Evolutionary conservation across 768 basidiomycete species (phyloP), one percentile per base, ranked within the genome.

Genomic region (Boletus reticulatus): DNA sequence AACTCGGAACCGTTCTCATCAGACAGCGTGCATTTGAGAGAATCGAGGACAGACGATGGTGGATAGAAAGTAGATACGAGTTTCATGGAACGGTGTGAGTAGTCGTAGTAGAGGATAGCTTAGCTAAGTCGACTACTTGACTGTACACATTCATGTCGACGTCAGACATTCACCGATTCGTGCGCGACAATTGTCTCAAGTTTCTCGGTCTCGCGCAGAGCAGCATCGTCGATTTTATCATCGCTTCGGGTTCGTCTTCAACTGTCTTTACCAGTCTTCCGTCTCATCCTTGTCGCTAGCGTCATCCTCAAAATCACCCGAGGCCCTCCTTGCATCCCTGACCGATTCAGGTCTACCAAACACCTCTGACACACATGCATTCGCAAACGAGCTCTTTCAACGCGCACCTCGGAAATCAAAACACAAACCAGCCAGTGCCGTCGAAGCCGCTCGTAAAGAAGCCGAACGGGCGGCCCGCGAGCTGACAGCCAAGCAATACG

Each of bases 201-300:
- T 81, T 94, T 62, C 88, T 95, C 63, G 90, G 90, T 52, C 80
- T 92, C 44, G 85, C 94, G 20, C 90, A 96, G 73, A 79, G 80
- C 60, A 92, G 83, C 60, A 91, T 89, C 57, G 83, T 93, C 62
- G 88, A 93, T 75, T 97, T 87, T 70, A 87, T 97, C 36, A 77
- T 92, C 69, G 92, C 92, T 47, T 86, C 89, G 72, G 93, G 92
- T 88, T 59, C 39, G 80, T 68, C 29, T 31, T 17, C 2, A 9
- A 5, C 39, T 0, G 34, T 13, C 22, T 1, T 29, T 36, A 16
- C n/a, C 1, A 10, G 0, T 16, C 4, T 9, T 4, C 17, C 22
- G 2, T 31, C 53, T 63, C 48, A 57, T 52, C 16, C 53, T 31
- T 20, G 9, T 47, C 34, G 16, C 52, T 43, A 65, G 93, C 92